Conservation (phyloP, 108 stramenopile genomes). For the Discostella stelligeroides region DNA sequence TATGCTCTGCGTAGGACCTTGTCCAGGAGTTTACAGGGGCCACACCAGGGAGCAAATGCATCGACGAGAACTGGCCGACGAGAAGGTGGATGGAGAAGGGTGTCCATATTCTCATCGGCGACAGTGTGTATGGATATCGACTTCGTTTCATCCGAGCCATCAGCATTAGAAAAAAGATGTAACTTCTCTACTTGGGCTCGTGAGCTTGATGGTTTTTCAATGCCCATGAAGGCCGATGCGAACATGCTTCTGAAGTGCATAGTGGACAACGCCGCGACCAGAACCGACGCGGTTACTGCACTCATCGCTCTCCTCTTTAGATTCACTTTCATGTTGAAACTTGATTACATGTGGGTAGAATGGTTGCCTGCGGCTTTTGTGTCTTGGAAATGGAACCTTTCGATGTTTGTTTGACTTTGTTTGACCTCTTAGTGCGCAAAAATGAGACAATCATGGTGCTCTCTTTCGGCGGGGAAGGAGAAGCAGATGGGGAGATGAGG, state of each 20-base stretch:
- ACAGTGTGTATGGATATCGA: constrained; percentile 10
- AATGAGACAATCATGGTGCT: too few species aligned
- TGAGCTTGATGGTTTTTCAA: constrained; percentile 5
- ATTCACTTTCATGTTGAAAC: too few species aligned
- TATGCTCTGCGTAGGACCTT: constrained; percentile 43
- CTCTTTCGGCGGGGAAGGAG: too few species aligned
- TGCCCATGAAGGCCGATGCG: constrained; percentile 4
- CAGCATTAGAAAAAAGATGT: constrained; percentile 1
- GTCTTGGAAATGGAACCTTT: too few species aligned
- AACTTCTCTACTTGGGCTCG: background rate
- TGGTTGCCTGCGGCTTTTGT: too few species aligned
- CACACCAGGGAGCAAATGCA: constrained; percentile 35
- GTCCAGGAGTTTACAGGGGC: constrained; percentile 48
- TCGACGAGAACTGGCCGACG: constrained; percentile 20
- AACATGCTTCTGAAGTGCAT: background rate
- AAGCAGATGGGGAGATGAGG: too few species aligned
- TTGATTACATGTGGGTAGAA: too few species aligned
- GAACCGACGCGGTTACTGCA: background rate
- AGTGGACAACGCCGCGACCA: constrained; percentile 11
- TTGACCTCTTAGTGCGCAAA: too few species aligned
- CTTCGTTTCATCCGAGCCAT: background rate
- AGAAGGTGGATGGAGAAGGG: constrained; percentile 9
- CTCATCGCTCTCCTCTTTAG: background rate
- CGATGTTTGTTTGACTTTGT: too few species aligned
- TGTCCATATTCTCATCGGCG: constrained; percentile 9